Percentiles rank a stretch among this genome's conserved stretches.
Conservation (phyloP, 106 monocot genomes). For the Acorus gramineus region DNA sequence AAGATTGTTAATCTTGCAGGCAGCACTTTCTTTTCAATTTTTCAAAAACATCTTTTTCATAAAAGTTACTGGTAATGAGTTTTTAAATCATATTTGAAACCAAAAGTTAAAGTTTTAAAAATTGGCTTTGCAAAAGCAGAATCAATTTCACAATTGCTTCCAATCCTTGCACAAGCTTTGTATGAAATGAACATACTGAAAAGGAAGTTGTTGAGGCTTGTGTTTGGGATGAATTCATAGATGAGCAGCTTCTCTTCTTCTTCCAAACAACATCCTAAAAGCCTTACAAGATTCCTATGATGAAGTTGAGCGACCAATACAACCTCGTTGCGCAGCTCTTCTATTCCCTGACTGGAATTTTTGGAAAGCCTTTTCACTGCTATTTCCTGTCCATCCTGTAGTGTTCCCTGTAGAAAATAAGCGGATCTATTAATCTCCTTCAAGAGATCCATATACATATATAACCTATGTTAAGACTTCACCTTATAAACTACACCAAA, state of each 20-base stretch:
- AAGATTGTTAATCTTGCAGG: too few relatives aligned
- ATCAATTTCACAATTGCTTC: background rate
- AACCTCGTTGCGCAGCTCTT: conserved; percentile 15
- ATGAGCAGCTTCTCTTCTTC: background rate
- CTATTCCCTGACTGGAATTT: conserved; percentile 5
- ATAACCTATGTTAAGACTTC: too few relatives aligned
- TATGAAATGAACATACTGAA: conserved; percentile 4
- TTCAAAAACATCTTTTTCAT: background rate
- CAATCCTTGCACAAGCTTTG: too few relatives aligned
- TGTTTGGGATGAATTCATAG: conserved; percentile 16
- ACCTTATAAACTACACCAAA: too few relatives aligned
- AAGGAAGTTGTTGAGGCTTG: conserved; percentile 10
- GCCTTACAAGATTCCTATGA: conserved; percentile 16
- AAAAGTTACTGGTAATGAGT: background rate
- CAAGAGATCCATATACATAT: too few relatives aligned
- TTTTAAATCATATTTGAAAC: background rate
- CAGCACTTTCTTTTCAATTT: background rate
- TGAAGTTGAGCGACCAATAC: conserved; percentile 13
- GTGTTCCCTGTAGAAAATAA: background rate
- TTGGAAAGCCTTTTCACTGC: conserved; percentile 19
- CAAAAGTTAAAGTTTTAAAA: background rate
- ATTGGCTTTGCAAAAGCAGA: background rate
- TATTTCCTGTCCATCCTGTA: conserved; percentile 10
- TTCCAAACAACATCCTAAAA: conserved; percentile 14
- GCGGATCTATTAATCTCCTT: too few relatives aligned